Conservation (phyloP, 352 stramenopile genomes). For the Globisporangium polare region DNA sequence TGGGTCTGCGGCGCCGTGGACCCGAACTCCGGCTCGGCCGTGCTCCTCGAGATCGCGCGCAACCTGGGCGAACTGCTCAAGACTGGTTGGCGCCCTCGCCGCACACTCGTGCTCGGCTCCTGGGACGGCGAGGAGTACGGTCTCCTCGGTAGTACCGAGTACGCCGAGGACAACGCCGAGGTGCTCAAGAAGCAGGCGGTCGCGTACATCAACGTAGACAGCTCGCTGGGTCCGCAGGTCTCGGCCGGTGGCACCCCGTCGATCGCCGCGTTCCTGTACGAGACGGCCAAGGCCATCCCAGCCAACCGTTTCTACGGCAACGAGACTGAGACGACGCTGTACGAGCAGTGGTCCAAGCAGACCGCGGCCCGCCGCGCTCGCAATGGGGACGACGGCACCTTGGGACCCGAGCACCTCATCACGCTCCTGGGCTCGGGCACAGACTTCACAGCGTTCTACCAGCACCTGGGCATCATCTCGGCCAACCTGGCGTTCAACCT, state of each 20-base stretch:
- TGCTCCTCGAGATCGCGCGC: conserved; percentile 83
- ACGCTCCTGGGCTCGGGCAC: conserved; percentile 48
- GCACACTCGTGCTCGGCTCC: conserved; percentile 71
- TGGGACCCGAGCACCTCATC: conserved; percentile 37
- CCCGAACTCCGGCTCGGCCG: conserved; percentile 72
- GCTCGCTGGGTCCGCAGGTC: conserved; percentile 50
- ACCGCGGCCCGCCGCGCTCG: too few species aligned
- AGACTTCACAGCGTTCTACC: conserved; percentile 75
- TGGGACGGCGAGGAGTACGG: conserved; percentile 88
- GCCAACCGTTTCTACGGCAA: conserved; percentile 50
- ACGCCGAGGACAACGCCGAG: conserved; percentile 57
- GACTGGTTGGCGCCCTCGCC: conserved; percentile 56
- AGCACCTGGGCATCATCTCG: conserved; percentile 75
- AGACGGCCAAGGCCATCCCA: conserved; percentile 54
- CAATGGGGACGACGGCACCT: too few species aligned
- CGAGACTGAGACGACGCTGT: too few species aligned
- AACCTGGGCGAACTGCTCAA: conserved; percentile 60
- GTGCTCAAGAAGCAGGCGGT: conserved; percentile 48
- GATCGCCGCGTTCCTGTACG: conserved; percentile 51
- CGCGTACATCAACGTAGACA: conserved; percentile 86
- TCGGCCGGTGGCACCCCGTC: conserved; percentile 58
- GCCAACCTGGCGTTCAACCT: conserved; percentile 71
- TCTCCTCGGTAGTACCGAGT: conserved; percentile 82
- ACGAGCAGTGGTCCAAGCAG: conserved; percentile 30
- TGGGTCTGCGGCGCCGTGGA: conserved; percentile 89